Conservation (phyloP, 2,329 filamentous ascomycete species). For the Dactylonectria estremocensis region DNA sequence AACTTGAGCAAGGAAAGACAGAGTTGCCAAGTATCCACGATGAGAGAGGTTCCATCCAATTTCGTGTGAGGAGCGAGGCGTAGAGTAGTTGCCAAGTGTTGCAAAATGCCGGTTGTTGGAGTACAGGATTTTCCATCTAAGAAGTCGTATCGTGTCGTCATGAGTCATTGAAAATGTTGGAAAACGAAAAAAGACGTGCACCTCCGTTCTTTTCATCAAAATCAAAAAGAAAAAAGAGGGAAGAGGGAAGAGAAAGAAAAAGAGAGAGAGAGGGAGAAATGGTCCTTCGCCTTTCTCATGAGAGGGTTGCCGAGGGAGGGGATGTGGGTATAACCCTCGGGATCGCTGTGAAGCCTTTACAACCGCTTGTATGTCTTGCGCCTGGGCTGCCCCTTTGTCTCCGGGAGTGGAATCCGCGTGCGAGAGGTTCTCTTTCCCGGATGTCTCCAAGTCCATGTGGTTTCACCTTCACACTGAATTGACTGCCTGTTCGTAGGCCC, state of each 20-base stretch:
- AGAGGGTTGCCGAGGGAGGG: slow-evolving; percentile 46
- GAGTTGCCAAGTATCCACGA: slow-evolving; percentile 14
- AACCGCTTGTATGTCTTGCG: slow-evolving; percentile 53
- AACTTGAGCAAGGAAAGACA: slow-evolving; percentile 6
- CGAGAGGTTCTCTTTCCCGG: slow-evolving; percentile 32
- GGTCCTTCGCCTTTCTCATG: slow-evolving; percentile 39
- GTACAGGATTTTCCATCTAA: slow-evolving; percentile 44
- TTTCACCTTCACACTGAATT: slow-evolving; percentile 25
- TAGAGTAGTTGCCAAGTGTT: slow-evolving; percentile 15
- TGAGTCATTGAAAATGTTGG: slow-evolving; percentile 40
- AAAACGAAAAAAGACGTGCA: slow-evolving; percentile 3
- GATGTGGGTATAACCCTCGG: slow-evolving; percentile 51
- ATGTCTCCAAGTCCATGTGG: slow-evolving; percentile 33
- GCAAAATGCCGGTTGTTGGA: slow-evolving; percentile 37
- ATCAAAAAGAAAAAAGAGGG: slow-evolving; percentile 5
- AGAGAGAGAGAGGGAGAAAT: slow-evolving; percentile 9
- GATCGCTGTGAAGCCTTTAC: slow-evolving; percentile 58
- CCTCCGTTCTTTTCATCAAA: not conserved
- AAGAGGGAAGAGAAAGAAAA: slow-evolving; percentile 17
- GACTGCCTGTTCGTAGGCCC: slow-evolving; percentile 9
- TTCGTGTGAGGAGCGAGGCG: slow-evolving; percentile 26
- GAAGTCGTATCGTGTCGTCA: slow-evolving; percentile 46
- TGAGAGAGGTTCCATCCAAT: slow-evolving; percentile 28
- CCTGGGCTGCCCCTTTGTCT: slow-evolving; percentile 34
- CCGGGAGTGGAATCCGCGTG: slow-evolving; percentile 31